phyloP scores from a whole-genome alignment of 2,329 filamentous ascomycete species.

The Metarhizium robertsii region DNA sequence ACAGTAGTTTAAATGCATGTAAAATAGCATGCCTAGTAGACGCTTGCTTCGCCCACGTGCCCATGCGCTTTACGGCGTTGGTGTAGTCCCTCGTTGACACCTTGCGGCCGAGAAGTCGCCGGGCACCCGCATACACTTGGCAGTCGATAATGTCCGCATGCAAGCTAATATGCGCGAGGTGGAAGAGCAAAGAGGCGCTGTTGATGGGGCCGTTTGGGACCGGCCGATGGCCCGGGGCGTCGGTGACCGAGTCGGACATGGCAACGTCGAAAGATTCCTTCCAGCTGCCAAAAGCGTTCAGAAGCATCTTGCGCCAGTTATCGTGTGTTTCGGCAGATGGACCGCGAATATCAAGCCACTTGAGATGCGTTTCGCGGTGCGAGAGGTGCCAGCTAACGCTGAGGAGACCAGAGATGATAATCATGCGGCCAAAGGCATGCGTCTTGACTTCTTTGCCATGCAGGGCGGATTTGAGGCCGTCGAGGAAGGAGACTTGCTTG shows the following conservation, averaged over 20 bases:
- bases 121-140: slow-evolving; percentile 78
- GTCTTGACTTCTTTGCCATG: slow-evolving; percentile 75
- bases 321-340: slow-evolving; percentile 53
- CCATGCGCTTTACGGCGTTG: slow-evolving; percentile 67
- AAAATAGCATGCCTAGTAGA: slow-evolving; percentile 74
- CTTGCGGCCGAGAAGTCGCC: slow-evolving; percentile 65
- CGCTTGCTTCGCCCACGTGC: slow-evolving; percentile 64
- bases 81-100: slow-evolving; percentile 68
- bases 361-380: slow-evolving; percentile 76
- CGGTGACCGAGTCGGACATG: slow-evolving; percentile 32
- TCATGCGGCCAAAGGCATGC: slow-evolving; percentile 80
- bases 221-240: slow-evolving; percentile 25
- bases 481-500: slow-evolving; percentile 70
- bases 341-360: slow-evolving; percentile 61
- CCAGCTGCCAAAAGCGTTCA: slow-evolving; percentile 79
- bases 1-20: slow-evolving; percentile 74
- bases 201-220: slow-evolving; percentile 60
- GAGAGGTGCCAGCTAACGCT: slow-evolving; percentile 90
- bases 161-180: slow-evolving; percentile 80
- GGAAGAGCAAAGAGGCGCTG: slow-evolving; percentile 71
- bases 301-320: slow-evolving; percentile 69
- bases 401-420: slow-evolving; percentile 83
- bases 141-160: slow-evolving; percentile 85
- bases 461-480: slow-evolving; percentile 74
- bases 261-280: slow-evolving; percentile 73